These are phyloP conservation scores for Termitomyces sp. DNA, from an alignment of 768 basidiomycete genomes.

Conservation along the genomic window DNA sequence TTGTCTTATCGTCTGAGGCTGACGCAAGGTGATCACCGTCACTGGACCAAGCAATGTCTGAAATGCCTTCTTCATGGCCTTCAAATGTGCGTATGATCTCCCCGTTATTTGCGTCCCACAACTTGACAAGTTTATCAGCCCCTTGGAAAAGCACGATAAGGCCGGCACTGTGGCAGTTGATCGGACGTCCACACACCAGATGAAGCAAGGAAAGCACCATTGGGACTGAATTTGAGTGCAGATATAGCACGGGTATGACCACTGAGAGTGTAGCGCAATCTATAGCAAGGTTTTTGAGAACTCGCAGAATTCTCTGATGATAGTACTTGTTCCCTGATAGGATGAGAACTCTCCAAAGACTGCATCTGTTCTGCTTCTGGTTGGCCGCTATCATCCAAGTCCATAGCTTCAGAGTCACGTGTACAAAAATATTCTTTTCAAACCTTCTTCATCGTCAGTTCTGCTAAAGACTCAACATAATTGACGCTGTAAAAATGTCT, in stretches of 20 bases:
- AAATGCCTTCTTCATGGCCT: slow-evolving; percentile 80
- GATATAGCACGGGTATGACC: slow-evolving; percentile 86
- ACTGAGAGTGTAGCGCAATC: slow-evolving; percentile 54
- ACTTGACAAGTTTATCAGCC: slow-evolving; percentile 77
- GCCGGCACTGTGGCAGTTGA: slow-evolving; percentile 15
- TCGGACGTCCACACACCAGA: slow-evolving; percentile 52
- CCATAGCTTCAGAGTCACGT: slow-evolving; percentile 15
- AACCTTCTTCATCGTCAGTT: neutral
- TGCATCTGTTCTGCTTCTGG: neutral
- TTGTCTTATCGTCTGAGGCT: slow-evolving; percentile 89
- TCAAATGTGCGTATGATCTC: slow-evolving; percentile 66
- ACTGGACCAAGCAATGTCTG: slow-evolving; percentile 85
- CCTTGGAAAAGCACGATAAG: slow-evolving; percentile 44
- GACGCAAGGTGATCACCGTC: slow-evolving; percentile 84
- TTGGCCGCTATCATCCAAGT: slow-evolving; percentile 1
- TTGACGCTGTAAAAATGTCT: slow-evolving; percentile 34
- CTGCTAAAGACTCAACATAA: neutral
- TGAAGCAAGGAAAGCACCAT: slow-evolving; percentile 79
- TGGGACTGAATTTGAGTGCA: slow-evolving; percentile 83
- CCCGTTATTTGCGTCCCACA: slow-evolving; percentile 74
- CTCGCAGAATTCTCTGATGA: neutral
- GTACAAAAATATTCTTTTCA: slow-evolving; percentile 24
- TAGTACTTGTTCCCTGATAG: neutral
- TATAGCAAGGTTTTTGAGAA: slow-evolving; percentile 43
- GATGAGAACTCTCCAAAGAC: neutral